Base-by-base conservation (phyloP, 1,284 basidiomycete genomes). In the Exobasidium cylindrosporum region DNA sequence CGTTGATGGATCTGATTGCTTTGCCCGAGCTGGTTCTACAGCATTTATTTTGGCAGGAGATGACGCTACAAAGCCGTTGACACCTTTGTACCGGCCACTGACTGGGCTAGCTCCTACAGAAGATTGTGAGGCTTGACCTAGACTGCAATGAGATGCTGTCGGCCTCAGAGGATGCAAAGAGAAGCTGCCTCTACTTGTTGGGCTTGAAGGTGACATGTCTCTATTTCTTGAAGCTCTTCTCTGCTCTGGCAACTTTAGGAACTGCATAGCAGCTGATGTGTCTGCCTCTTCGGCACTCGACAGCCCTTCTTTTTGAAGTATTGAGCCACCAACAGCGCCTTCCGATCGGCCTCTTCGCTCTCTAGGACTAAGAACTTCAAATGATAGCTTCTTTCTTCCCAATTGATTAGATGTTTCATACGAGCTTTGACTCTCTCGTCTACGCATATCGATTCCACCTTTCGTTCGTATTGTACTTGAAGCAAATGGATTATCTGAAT, bases 371-470 rank as follows among this genome's bases (percentile, higher is more conserved):
- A 26, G 29, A 31, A 45, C 26, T 7, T 57, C 35, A 26, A 45
- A 57, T 11, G 29, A 21, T 3, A 57, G 7, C 7, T 32, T 45
- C 3, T 45, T 21, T 26, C 35, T 13, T 29, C 28, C 35, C 13
- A 26, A 26, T 31, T 26, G 17, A 3, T 31, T 43, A 28, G 30
- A 5, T 43, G 40, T 26, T 47, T 57, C 54, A 60, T 57, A 7
- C 53, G 54, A 11, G 53, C 4, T 32, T 50, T 62, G 47, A 52
- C 60, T 35, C 58, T 35, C 17, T 47, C 56, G 28, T 53, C 58
- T 35, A 32, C 61, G 30, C 45, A 50, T 46, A 23, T 28, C 35
- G 7, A 10, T 40, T 40, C 35, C 35, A 7, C 10, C 17, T 17
- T 7, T 40, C 7, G 35, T 40, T 17, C 10, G 35, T 10, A 17